Base-by-base conservation (phyloP, 2,329 filamentous ascomycete genomes). In the Hypoxylon sp. region DNA sequence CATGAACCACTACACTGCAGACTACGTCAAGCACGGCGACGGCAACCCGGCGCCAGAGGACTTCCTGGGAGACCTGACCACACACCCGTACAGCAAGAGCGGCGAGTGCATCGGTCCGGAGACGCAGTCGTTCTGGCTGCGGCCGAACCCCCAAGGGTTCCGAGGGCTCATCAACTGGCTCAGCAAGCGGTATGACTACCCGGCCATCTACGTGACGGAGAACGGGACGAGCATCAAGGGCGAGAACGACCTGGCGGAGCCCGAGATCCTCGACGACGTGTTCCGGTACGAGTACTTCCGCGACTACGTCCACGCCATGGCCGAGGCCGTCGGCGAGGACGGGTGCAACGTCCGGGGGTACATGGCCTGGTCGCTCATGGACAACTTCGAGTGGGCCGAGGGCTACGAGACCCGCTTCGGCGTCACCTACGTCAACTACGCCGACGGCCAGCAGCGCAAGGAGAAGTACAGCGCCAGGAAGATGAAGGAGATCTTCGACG, bases 351-450 rank as follows among this genome's bases (percentile, higher is more conserved):
- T 93, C 45, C 79, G 81, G 61, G 90, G 86, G 3, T 95, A 94
- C 72, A 83, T 93, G 76, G 90, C 88, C 11, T 96, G 91, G 90
- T 91, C 87, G 69, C 79, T 96, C 59, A 83, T 96, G 81, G 91
- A 95, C 73, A 93, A 93, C 76, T 93, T 93, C 65, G 90, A 93
- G 72, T 93, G 89, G 89, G 89, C 90, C n/a, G 90, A 95, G 69
- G 90, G 90, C 7, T 96, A 93, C 67, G 86, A 90, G 74, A 94
- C 90, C 31, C 81, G 90, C 29, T 95, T 95, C 64, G 90, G 90
- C 17, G 89, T 91, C 48, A 90, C 87, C 5, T 94, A 81, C 68
- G 90, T 95, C 42, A 90, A 95, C 73, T 95, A 94, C 69, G 75
- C 83, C 63, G 82, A 90, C 60, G 86, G 84, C 16, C 91, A 95